Percentiles rank a stretch among this genome's conserved stretches.
These are phyloP conservation scores for Peronospora farinosa DNA, from an alignment of 352 stramenopile genomes.

Conservation along the genomic window DNA sequence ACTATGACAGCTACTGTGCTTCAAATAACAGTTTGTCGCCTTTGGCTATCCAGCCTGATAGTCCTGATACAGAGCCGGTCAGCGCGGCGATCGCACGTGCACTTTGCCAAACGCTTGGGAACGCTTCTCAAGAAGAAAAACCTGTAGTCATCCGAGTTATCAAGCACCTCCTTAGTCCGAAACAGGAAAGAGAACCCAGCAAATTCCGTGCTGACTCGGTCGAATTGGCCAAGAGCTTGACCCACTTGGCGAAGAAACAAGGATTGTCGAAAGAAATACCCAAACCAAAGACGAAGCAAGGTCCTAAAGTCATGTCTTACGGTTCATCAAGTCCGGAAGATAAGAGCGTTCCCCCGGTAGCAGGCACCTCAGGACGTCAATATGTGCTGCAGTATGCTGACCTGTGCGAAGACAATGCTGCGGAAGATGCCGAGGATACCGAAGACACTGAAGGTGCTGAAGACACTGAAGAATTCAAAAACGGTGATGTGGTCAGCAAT, in stretches of 20 bases:
- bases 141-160: conserved; percentile 43
- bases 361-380: conserved; percentile 25
- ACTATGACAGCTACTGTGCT: conserved; percentile 41
- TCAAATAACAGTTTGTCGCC: conserved; percentile 19
- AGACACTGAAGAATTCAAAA: conserved; percentile 3
- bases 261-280: conserved; percentile 16
- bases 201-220: conserved; percentile 19
- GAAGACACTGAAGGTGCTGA: conserved; percentile 13
- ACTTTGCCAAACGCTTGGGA: conserved; percentile 37
- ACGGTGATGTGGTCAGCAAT: conserved; percentile 7
- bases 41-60: conserved; percentile 22
- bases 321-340: conserved; percentile 3
- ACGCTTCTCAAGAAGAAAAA: conserved; percentile 30
- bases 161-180: conserved; percentile 40
- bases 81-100: conserved; percentile 31
- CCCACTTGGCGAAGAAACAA: conserved; percentile 16
- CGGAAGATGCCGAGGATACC: conserved; percentile 13
- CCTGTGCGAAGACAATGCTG: conserved; percentile 5
- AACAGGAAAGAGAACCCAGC: conserved; percentile 8
- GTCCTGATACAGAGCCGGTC: conserved; percentile 12
- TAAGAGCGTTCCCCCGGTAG: conserved; percentile 13
- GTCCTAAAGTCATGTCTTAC: conserved; percentile 8
- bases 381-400: conserved; percentile 34
- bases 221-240: conserved; percentile 18
- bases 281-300: not conserved